Conservation (phyloP, 176 grass and related monocot genomes). For the Aegilops umbellulata region DNA sequence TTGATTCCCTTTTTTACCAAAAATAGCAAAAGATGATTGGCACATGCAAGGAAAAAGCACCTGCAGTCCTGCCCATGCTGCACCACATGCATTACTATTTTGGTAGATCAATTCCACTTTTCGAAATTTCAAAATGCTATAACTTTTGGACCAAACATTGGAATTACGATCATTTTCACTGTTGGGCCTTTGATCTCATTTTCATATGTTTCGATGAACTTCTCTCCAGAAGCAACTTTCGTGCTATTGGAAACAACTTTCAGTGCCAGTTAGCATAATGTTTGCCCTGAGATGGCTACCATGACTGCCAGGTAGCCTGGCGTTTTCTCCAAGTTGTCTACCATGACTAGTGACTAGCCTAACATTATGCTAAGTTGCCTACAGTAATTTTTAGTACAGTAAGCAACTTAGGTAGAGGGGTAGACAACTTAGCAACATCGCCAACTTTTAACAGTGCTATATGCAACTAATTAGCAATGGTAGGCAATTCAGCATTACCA, state of each 20-base stretch:
- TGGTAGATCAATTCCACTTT: background rate
- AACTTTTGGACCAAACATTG: background rate
- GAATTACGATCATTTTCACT: background rate
- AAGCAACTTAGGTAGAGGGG: background rate
- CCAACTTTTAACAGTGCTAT: too few relatives aligned
- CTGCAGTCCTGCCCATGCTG: background rate
- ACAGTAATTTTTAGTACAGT: background rate
- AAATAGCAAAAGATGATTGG: background rate
- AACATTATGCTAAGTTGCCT: background rate
- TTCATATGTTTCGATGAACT: background rate
- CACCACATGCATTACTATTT: background rate
- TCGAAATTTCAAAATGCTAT: background rate
- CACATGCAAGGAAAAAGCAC: background rate
- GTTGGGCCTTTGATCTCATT: background rate
- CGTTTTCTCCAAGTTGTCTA: background rate
- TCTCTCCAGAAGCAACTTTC: background rate
- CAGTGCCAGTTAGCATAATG: too few relatives aligned
- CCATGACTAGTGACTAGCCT: background rate
- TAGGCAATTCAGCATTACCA: too few relatives aligned
- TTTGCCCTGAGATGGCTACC: too few relatives aligned
- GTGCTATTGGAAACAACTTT: background rate
- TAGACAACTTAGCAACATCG: too few relatives aligned
- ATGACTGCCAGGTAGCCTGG: background rate
- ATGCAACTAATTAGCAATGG: too few relatives aligned
- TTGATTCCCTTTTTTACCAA: background rate